These are phyloP conservation scores for Dimocarpus longan DNA, from an alignment of 345 rosid species.

Conservation along the genomic window DNA sequence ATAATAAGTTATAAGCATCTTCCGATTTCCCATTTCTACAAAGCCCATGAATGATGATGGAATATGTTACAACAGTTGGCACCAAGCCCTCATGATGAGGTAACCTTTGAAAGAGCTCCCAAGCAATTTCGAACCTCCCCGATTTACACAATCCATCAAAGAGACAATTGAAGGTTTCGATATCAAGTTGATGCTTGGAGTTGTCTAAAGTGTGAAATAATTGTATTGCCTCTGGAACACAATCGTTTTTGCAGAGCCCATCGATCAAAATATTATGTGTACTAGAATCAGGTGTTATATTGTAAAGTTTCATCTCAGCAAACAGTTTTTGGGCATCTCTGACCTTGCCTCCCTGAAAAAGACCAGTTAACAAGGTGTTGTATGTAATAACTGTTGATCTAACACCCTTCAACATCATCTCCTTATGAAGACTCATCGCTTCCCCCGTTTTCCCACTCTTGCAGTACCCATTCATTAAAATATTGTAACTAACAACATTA, in stretches of 20 bases:
- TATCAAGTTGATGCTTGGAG: background rate
- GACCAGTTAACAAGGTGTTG: conserved; percentile 8
- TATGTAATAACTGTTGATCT: conserved; percentile 9
- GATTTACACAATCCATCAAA: conserved; percentile 15
- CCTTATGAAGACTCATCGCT: conserved; percentile 13
- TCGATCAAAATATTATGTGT: conserved; percentile 15
- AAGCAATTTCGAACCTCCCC: background rate
- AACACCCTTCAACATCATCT: conserved; percentile 11
- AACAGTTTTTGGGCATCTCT: conserved; percentile 8
- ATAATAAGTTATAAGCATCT: conserved; percentile 6
- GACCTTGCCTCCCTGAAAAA: conserved; percentile 10
- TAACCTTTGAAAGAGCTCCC: conserved; percentile 8
- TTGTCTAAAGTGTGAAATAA: conserved; percentile 3
- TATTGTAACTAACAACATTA: background rate
- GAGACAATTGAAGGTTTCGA: conserved; percentile 1
- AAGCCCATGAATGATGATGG: background rate
- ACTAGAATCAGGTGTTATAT: conserved; percentile 2
- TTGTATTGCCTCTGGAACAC: background rate
- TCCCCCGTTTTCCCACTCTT: background rate
- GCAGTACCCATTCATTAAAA: conserved; percentile 19
- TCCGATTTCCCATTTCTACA: conserved; percentile 1
- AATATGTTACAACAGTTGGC: conserved; percentile 5
- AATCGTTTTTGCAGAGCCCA: conserved; percentile 15
- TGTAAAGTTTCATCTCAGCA: conserved; percentile 5
- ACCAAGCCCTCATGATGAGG: conserved; percentile 3